phyloP scores from a whole-genome alignment of 805 yeast species.

The Vanderwaltozyma polyspora region DNA sequence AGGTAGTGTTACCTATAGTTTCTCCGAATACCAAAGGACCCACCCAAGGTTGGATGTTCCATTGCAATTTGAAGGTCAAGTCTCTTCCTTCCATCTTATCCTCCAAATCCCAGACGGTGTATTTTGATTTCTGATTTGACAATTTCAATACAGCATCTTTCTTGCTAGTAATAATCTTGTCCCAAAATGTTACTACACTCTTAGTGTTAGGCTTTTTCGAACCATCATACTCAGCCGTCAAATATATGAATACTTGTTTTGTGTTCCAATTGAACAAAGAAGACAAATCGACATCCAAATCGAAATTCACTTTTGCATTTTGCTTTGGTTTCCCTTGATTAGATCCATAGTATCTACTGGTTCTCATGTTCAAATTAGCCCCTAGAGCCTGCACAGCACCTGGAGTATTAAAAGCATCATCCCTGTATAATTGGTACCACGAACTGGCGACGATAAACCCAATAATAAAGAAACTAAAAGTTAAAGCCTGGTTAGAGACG shows the following conservation, averaged over 20 bases:
- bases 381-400: conserved; percentile 29
- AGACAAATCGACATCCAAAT: conserved; percentile 60
- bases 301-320: conserved; percentile 60
- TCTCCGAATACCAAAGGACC: conserved; percentile 72
- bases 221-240: conserved; percentile 73
- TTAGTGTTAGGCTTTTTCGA: conserved; percentile 28
- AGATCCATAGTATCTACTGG: conserved; percentile 60
- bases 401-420: conserved; percentile 35
- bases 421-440: conserved; percentile 35
- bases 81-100: conserved; percentile 46
- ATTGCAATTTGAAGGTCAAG: conserved; percentile 61
- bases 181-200: conserved; percentile 84
- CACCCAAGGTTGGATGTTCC: conserved; percentile 88
- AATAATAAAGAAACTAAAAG: conserved; percentile 38
- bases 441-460: conserved; percentile 39
- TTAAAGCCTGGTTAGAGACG: conserved; percentile 42
- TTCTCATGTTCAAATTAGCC: conserved; percentile 35
- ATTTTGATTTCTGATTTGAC: conserved; percentile 50
- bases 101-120: conserved; percentile 79
- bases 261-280: conserved; percentile 94
- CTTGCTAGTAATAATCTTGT: conserved; percentile 53
- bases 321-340: conserved; percentile 59
- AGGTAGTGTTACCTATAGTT: conserved; percentile 24
- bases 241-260: conserved; percentile 84
- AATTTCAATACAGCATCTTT: conserved; percentile 50